Conservation (phyloP, 495 filamentous ascomycete species). For the Friedmanniomyces simplex region DNA sequence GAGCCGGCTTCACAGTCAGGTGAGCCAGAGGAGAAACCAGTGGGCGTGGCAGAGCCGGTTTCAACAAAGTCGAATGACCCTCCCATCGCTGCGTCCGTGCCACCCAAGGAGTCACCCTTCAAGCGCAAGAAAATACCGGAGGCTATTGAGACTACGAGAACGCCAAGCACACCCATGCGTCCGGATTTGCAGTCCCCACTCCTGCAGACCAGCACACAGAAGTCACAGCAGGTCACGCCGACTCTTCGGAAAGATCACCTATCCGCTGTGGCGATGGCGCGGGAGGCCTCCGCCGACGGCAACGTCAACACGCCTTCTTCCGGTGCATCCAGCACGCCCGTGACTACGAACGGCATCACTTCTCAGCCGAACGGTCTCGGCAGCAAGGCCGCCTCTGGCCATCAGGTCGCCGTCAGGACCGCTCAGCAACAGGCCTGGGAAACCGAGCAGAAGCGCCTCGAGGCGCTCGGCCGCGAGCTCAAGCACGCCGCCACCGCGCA, state of each 20-base stretch:
- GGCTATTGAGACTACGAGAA: background rate
- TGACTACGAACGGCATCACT: background rate
- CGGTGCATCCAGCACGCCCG: background rate
- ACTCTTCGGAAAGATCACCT: background rate
- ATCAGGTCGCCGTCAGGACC: background rate
- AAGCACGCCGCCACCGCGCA: conserved; percentile 19
- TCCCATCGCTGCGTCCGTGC: background rate
- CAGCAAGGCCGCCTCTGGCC: background rate
- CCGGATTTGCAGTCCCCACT: conserved; percentile 2
- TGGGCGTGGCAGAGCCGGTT: background rate
- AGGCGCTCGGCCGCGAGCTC: conserved; percentile 14
- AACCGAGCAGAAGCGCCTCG: conserved; percentile 14
- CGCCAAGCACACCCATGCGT: conserved; percentile 5
- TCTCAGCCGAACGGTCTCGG: background rate
- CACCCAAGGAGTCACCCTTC: background rate
- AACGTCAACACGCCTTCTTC: conserved; percentile 5
- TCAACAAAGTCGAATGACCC: background rate
- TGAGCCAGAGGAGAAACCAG: background rate
- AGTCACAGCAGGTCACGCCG: conserved; percentile 11
- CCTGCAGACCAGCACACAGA: background rate
- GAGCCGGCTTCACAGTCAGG: too few species aligned
- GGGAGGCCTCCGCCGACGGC: conserved; percentile 5
- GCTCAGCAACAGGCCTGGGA: conserved; percentile 14
- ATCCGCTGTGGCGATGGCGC: background rate
- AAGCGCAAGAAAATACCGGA: conserved; percentile 2